A percentile compares a stretch with the other conserved stretches of the same genome.
phyloP scores from a whole-genome alignment of 306 rosid species.

The Vigna mungo region DNA sequence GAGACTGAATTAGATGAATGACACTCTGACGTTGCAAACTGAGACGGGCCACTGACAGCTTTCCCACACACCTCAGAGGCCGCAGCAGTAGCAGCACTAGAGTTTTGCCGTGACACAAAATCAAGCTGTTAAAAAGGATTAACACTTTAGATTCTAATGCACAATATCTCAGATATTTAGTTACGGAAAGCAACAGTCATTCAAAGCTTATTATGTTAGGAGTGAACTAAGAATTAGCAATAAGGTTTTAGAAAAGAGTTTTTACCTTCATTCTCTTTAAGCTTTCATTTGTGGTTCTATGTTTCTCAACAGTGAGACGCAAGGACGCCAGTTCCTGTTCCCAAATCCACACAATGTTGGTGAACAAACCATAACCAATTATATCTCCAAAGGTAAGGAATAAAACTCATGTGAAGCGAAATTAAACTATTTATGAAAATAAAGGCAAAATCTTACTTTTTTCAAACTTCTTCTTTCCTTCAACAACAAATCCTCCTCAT shows the following conservation, averaged over 20 bases:
- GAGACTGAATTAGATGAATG: conserved; percentile 32
- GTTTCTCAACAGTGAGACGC: conserved; percentile 64
- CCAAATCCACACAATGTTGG: conserved; percentile 36
- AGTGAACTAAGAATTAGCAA: neutral
- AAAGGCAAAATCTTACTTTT: conserved; percentile 56
- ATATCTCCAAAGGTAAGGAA: neutral
- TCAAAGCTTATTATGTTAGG: neutral
- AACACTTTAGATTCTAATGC: conserved; percentile 42
- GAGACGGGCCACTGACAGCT: conserved; percentile 28
- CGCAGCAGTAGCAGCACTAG: conserved; percentile 25
- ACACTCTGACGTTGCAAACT: conserved; percentile 38
- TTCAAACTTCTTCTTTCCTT: conserved; percentile 73
- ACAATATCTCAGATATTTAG: neutral
- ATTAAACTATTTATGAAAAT: conserved; percentile 1
- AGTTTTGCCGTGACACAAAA: conserved; percentile 50
- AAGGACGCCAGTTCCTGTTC: conserved; percentile 70
- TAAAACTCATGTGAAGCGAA: neutral
- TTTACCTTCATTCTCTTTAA: conserved; percentile 82
- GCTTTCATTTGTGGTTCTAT: conserved; percentile 64
- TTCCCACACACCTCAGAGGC: conserved; percentile 36
- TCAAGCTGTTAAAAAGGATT: conserved; percentile 61
- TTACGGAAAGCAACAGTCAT: neutral
- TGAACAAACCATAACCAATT: conserved; percentile 24
- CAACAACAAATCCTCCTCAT: conserved; percentile 74
- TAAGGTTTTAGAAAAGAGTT: neutral